These are phyloP conservation scores for Lactarius psammicola DNA, from an alignment of 768 basidiomycete genomes.

Conservation along the genomic window DNA sequence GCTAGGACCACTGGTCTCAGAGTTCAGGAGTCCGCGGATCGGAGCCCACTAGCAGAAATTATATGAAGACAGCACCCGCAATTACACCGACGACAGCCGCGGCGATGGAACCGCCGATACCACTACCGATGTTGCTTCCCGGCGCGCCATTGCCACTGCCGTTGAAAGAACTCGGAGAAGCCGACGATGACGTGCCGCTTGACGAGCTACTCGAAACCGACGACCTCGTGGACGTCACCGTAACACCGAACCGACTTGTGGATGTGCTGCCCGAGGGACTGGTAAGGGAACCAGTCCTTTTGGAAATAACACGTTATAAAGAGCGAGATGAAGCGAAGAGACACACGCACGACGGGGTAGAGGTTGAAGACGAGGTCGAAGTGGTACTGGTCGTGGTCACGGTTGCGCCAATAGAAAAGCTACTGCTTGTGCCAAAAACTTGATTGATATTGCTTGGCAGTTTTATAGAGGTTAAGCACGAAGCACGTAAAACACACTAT, in stretches of 20 bases:
- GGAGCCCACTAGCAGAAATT: conserved; percentile 1
- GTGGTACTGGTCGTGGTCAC: conserved; percentile 11
- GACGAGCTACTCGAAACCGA: conserved; percentile 6
- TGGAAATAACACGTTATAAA: not conserved
- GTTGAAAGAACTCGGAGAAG: conserved; percentile 17
- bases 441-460: conserved; percentile 12
- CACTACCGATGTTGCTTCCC: conserved; percentile 1
- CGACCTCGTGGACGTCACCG: not conserved
- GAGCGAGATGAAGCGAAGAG: not conserved
- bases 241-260: not conserved
- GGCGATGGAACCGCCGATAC: conserved; percentile 2
- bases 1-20: not conserved
- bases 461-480: not conserved
- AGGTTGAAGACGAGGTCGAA: conserved; percentile 2
- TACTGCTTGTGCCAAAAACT: conserved; percentile 1
- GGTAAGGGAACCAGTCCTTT: conserved; percentile 16
- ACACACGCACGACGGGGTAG: conserved; percentile 6
- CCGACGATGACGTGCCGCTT: not conserved
- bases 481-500: not conserved
- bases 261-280: not conserved
- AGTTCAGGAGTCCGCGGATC: conserved; percentile 13
- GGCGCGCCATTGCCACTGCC: conserved; percentile 19
- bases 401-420: conserved; percentile 15
- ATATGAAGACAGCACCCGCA: conserved; percentile 19
- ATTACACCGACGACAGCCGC: conserved; percentile 18